phyloP scores from a whole-genome alignment of 23 red algal genomes.

The Gracilaria caudata region DNA sequence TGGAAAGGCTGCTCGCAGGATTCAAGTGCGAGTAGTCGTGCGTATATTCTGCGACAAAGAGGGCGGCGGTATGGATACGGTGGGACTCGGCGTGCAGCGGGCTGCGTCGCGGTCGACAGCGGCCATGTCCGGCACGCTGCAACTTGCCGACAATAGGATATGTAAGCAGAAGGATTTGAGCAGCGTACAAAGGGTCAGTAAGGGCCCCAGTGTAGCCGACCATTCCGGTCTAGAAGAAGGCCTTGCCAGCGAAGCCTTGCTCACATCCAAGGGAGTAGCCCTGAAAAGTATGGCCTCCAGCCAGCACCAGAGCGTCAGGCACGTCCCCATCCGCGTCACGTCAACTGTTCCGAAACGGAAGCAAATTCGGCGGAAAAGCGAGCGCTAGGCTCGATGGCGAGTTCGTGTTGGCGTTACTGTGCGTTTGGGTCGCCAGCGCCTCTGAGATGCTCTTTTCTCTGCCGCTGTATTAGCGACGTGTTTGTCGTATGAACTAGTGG shows the following conservation, averaged over 20 bases:
- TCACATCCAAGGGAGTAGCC: conserved; percentile 84
- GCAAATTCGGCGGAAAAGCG: too few relatives aligned
- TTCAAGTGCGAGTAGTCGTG: conserved; percentile 91
- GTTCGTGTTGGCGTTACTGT: too few relatives aligned
- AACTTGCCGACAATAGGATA: conserved; percentile 96
- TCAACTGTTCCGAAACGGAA: too few relatives aligned
- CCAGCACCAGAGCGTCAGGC: conserved; percentile 50
- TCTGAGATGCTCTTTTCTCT: too few relatives aligned
- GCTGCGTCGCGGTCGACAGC: conserved; percentile 39
- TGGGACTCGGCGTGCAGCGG: conserved; percentile 71
- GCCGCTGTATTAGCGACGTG: too few relatives aligned
- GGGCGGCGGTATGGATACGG: conserved; percentile 79
- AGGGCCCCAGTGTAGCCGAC: conserved; percentile 97
- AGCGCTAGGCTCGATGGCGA: too few relatives aligned
- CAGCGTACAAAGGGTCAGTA: conserved; percentile 95
- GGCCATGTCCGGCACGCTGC: conserved; percentile 82
- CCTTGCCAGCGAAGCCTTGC: conserved; percentile 74
- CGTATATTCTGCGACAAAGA: conserved; percentile 85
- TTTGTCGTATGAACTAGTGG: too few relatives aligned
- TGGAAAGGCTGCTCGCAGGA: conserved; percentile 60
- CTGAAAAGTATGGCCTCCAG: conserved; percentile 52
- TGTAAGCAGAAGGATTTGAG: conserved; percentile 92
- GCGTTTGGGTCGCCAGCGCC: too few relatives aligned
- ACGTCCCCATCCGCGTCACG: conserved; percentile 30
- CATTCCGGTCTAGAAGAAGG: conserved; percentile 99